phyloP scores from a whole-genome alignment of 306 rosid species.

The Gastrolobium villosum region DNA sequence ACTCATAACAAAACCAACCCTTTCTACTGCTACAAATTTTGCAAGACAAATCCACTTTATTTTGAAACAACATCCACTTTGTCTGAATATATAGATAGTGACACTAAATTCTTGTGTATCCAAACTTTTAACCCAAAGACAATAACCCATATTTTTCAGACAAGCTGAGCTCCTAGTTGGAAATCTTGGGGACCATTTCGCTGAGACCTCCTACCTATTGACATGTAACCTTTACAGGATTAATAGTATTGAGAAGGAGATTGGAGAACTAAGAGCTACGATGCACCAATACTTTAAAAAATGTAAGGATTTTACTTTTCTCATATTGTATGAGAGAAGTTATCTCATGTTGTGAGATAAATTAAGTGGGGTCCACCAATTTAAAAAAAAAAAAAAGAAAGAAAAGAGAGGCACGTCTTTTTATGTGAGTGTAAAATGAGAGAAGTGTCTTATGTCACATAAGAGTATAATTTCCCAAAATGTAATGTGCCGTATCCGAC shows the following conservation, averaged over 20 bases:
- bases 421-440: no score
- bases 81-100: constrained; percentile 1
- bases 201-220: constrained; percentile 2
- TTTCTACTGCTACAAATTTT: neutral
- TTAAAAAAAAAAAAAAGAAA: no score
- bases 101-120: constrained; percentile 36
- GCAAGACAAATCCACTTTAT: neutral
- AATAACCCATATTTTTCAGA: neutral
- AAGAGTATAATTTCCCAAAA: no score
- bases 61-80: constrained; percentile 15
- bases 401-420: no score
- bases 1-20: neutral
- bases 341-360: no score
- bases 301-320: no score
- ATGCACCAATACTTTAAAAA: no score
- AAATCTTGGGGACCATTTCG: constrained; percentile 8
- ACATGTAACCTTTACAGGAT: neutral
- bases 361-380: no score
- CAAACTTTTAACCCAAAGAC: neutral
- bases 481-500: no score
- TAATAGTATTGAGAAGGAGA: neutral
- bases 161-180: neutral
- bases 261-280: neutral
- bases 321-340: no score
- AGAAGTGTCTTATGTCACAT: no score